phyloP scores from a whole-genome alignment of 495 filamentous ascomycete species.

The Annulohypoxylon stygium region DNA sequence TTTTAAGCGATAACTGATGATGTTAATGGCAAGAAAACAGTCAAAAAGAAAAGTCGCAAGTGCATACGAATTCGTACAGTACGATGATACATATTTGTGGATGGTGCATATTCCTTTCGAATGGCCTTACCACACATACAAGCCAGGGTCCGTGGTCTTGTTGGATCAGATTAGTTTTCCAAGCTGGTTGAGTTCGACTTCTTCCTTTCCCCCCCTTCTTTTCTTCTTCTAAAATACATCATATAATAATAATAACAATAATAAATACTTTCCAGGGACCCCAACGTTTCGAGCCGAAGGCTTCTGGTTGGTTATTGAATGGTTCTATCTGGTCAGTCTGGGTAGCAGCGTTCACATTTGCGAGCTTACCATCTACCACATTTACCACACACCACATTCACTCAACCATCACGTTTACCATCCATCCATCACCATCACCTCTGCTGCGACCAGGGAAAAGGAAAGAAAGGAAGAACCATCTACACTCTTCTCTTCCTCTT shows the following conservation, averaged over 20 bases:
- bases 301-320: conserved; percentile 15
- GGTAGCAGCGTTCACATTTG: conserved; percentile 27
- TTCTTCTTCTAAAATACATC: neutral
- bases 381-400: conserved; percentile 10
- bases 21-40: neutral
- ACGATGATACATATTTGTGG: neutral
- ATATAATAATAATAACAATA: neutral
- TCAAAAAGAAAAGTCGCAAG: neutral
- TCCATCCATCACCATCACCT: conserved; percentile 5
- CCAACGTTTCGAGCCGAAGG: conserved; percentile 6
- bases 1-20: neutral
- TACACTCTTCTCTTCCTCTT: conserved; percentile 13
- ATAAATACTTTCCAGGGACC: conserved; percentile 5
- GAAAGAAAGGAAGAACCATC: neutral
- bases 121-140: conserved; percentile 1
- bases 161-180: neutral
- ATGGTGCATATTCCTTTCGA: neutral
- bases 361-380: conserved; percentile 40
- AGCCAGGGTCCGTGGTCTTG: conserved; percentile 4
- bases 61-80: neutral
- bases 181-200: conserved; percentile 1
- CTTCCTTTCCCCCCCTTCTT: neutral
- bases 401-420: conserved; percentile 34
- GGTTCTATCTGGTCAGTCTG: neutral
- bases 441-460: neutral